Percentiles rank a stretch among this genome's conserved stretches.
These are phyloP conservation scores for Pulveroboletus sp. DNA, from an alignment of 768 basidiomycete genomes.

Conservation along the genomic window DNA sequence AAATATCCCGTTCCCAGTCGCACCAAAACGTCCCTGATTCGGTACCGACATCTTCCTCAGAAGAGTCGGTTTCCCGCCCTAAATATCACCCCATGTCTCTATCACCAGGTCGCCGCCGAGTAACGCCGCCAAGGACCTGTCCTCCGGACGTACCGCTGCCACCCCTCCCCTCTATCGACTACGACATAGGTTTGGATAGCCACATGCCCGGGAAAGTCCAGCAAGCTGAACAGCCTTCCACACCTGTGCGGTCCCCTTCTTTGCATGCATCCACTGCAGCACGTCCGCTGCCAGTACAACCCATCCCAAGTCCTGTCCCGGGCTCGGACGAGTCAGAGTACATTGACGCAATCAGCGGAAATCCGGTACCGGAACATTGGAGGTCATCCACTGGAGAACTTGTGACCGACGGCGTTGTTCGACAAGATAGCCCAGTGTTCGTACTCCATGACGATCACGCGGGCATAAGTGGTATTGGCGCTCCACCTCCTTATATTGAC, in stretches of 20 bases:
- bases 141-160: conserved; percentile 23
- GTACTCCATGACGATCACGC: conserved; percentile 2
- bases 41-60: conserved; percentile 4
- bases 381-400: background rate
- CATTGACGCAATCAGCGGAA: background rate
- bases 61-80: conserved; percentile 3
- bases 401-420: conserved; percentile 7
- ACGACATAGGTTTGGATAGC: background rate
- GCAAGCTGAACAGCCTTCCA: background rate
- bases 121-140: conserved; percentile 7
- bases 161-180: conserved; percentile 17
- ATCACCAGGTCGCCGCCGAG: conserved; percentile 5
- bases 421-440: conserved; percentile 23
- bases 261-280: background rate
- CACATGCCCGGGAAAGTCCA: background rate
- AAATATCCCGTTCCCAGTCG: background rate
- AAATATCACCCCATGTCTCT: conserved; percentile 1
- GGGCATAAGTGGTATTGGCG: conserved; percentile 6
- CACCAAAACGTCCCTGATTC: conserved; percentile 1
- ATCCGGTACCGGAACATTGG: conserved; percentile 10
- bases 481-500: conserved; percentile 18
- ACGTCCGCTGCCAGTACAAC: conserved; percentile 18
- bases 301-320: conserved; percentile 15
- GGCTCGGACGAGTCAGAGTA: conserved; percentile 7
- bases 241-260: background rate